Evolutionary conservation across 1,139 yeast species (phyloP).

Genomic region (Casaregolazyma lundiana): DNA sequence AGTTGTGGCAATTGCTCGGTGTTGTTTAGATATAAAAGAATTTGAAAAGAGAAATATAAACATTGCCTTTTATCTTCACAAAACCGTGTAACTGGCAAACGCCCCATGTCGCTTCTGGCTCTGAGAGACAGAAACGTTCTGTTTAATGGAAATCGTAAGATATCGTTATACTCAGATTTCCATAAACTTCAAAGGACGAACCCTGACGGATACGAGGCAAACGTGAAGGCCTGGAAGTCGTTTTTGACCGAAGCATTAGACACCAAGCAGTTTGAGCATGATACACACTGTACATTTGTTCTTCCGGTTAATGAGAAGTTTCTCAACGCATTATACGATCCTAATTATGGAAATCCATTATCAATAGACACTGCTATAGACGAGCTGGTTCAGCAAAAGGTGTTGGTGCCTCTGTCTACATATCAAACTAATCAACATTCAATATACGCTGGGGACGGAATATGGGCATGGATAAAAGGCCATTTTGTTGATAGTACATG

Average conservation of each 20-base stretch:
- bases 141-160: constrained; percentile 48
- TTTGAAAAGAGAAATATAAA: neutral
- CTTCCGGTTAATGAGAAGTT: constrained; percentile 28
- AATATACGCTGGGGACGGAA: constrained; percentile 16
- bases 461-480: constrained; percentile 24
- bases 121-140: constrained; percentile 22
- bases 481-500: constrained; percentile 23
- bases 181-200: constrained; percentile 47
- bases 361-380: constrained; percentile 34
- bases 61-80: neutral
- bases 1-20: too few relatives aligned
- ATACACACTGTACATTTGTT: constrained; percentile 14
- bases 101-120: constrained; percentile 8
- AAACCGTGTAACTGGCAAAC: neutral
- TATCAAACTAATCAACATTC: constrained; percentile 17
- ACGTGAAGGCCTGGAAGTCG: constrained; percentile 58
- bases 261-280: constrained; percentile 16
- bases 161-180: constrained; percentile 65
- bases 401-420: constrained; percentile 24
- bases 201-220: constrained; percentile 68
- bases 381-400: constrained; percentile 27
- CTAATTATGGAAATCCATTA: constrained; percentile 32
- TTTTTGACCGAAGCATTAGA: constrained; percentile 30
- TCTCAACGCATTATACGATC: constrained; percentile 26
- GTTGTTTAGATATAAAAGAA: neutral